phyloP scores from a whole-genome alignment of 768 basidiomycete species.

The Phanerochaete sordida region DNA sequence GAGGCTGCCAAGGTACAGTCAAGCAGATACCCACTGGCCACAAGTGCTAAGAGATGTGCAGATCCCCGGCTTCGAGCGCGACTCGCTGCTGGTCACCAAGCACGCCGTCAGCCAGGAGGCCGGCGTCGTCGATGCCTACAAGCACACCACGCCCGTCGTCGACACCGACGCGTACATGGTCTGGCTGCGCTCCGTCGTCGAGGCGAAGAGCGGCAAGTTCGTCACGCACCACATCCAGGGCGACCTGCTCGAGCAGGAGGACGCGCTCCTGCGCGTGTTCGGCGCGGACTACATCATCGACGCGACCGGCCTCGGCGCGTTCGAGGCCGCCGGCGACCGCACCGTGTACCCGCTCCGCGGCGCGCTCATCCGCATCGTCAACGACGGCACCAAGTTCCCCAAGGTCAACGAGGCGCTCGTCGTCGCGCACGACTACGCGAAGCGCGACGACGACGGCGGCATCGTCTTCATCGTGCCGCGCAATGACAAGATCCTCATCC shows the following conservation, averaged over 20 bases:
- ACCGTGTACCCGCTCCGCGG: slow-evolving; percentile 36
- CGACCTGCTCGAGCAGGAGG: slow-evolving; percentile 27
- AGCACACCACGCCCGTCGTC: slow-evolving; percentile 31
- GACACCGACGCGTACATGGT: slow-evolving; percentile 35
- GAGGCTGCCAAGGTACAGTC: slow-evolving; percentile 5
- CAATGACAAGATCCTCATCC: slow-evolving; percentile 32
- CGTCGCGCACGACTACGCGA: slow-evolving; percentile 29
- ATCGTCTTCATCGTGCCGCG: slow-evolving; percentile 26
- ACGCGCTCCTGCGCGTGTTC: slow-evolving; percentile 23
- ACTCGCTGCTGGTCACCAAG: slow-evolving; percentile 20
- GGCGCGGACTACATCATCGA: slow-evolving; percentile 32
- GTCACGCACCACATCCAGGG: slow-evolving; percentile 29
- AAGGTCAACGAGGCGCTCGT: slow-evolving; percentile 30
- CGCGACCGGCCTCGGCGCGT: slow-evolving; percentile 31
- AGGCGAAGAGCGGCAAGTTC: slow-evolving; percentile 26
- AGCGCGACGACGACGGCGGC: slow-evolving; percentile 27
- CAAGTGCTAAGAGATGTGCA: slow-evolving; percentile 1
- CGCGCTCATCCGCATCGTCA: slow-evolving; percentile 27
- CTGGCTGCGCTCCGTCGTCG: slow-evolving; percentile 27
- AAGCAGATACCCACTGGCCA: neutral
- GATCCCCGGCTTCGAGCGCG: slow-evolving; percentile 24
- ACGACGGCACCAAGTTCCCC: slow-evolving; percentile 33
- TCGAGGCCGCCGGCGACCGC: slow-evolving; percentile 30
- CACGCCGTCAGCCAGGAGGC: slow-evolving; percentile 26
- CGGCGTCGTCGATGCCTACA: slow-evolving; percentile 34